Evolutionary conservation across 768 basidiomycete genomes (phyloP), one percentile per base, ranked within the genome.

Genomic region (Calocera cornea): DNA sequence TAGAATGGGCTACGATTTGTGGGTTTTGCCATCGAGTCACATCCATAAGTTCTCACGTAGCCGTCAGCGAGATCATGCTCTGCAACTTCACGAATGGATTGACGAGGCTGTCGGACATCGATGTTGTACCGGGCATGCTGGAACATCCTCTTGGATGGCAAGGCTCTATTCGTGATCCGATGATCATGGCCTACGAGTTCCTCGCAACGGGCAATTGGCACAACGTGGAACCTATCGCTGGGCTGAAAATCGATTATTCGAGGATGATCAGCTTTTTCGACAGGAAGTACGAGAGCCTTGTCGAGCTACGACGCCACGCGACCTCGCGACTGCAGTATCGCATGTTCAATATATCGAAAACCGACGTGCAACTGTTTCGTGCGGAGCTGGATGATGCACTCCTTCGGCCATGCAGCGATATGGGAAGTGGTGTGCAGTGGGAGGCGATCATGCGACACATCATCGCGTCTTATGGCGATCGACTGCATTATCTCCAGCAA

Each of bases 131-230:
- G 7, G 7, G 44, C 24, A 54, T 19, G 38, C 10, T 47, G 22
- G 31, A 41, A 24, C 64, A 34, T 1, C 40, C 67, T 19, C 31
- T 24, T 1, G 67, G 64, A 34, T 68, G 67, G 67, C 27, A 33
- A 34, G 67, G 67, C 14, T 41, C 67, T 31, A 12, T 68, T 5
- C 67, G 33, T 34, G 29, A 22, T 17, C 33, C 36, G 19, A 33
- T 19, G 3, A 41, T 64, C 14, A 34, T 65, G 24, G 40, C 29
- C 3, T 65, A 41, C 27, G 67, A 68, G 34, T 33, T 50, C 40
- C 33, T 68, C 19, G 36, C 64, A 2, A 54, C 64, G 33, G 67
- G 67, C 17, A 68, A 68, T 41, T 33, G 67, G 41, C 64, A 65
- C 67, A 49, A 68, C 34, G 10, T 34, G 11, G 64, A n/a, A 24